These are phyloP conservation scores for Cryptosporidium parvum DNA, from an alignment of 169 alveolate species.

Conservation along the genomic window DNA sequence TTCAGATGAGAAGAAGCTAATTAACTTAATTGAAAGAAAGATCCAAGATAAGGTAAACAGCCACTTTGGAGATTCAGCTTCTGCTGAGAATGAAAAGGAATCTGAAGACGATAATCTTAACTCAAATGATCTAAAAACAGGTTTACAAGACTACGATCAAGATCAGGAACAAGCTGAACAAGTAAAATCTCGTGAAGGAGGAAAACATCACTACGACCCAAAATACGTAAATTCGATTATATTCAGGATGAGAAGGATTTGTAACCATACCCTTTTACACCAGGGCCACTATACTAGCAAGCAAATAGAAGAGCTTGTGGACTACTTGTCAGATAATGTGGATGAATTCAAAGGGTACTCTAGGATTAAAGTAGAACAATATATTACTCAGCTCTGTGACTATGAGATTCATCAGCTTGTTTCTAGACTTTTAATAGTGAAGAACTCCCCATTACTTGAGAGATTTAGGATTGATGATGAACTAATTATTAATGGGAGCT, in stretches of 20 bases:
- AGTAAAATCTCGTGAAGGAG: neutral
- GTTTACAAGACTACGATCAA: neutral
- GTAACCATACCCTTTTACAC: conserved; percentile 91
- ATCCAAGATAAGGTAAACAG: conserved; percentile 34
- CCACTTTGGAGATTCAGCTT: conserved; percentile 15
- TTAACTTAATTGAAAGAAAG: conserved; percentile 25
- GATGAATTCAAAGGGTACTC: conserved; percentile 83
- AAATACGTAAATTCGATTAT: conserved; percentile 86
- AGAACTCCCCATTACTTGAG: conserved; percentile 65
- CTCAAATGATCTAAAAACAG: neutral
- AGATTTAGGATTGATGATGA: conserved; percentile 17
- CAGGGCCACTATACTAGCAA: conserved; percentile 84
- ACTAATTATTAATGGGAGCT: conserved; percentile 39
- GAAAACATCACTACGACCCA: conserved; percentile 68
- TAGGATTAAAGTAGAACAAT: conserved; percentile 82
- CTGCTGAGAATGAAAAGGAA: conserved; percentile 22
- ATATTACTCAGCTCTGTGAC: conserved; percentile 81
- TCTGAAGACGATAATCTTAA: neutral
- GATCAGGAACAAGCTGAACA: neutral
- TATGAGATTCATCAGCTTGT: conserved; percentile 83
- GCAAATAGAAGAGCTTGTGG: conserved; percentile 79
- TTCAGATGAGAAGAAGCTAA: neutral
- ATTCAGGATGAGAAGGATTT: conserved; percentile 88
- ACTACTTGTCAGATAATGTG: conserved; percentile 80
- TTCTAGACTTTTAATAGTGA: conserved; percentile 77